phyloP scores from a whole-genome alignment of 108 stramenopile species.

The Fragilariopsis cylindrus region DNA sequence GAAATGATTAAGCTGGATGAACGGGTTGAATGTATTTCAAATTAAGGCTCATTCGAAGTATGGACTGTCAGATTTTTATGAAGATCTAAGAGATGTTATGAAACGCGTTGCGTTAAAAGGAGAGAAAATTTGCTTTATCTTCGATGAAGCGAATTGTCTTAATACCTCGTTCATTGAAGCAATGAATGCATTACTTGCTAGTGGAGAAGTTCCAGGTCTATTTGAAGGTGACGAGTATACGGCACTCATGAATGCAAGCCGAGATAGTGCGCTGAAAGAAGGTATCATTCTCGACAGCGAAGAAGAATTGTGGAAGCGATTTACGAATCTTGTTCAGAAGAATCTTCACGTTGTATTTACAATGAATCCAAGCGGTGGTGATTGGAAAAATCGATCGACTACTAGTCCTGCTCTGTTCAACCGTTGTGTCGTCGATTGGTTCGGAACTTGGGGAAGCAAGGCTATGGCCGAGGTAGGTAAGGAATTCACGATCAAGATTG shows the following conservation, averaged over 20 bases:
- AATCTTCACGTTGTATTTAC: slow-evolving; percentile 99
- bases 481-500: slow-evolving; percentile 74
- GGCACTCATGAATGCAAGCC: slow-evolving; percentile 88
- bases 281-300: slow-evolving; percentile 91
- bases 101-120: slow-evolving; percentile 93
- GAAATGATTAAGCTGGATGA: slow-evolving; percentile 87
- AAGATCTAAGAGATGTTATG: slow-evolving; percentile 94
- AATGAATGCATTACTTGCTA: slow-evolving; percentile 98
- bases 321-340: slow-evolving; percentile 90
- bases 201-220: slow-evolving; percentile 99
- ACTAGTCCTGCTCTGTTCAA: slow-evolving; percentile 99
- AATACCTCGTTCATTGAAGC: slow-evolving; percentile 96
- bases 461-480: slow-evolving; percentile 92
- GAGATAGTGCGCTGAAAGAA: slow-evolving; percentile 85
- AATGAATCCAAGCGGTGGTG: slow-evolving; percentile 95
- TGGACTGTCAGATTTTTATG: slow-evolving; percentile 94
- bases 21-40: slow-evolving; percentile 95
- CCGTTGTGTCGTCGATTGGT: slow-evolving; percentile 99
- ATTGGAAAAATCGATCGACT: slow-evolving; percentile 93
- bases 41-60: slow-evolving; percentile 91
- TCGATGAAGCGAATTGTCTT: slow-evolving; percentile 95
- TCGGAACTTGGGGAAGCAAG: slow-evolving; percentile 94
- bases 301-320: slow-evolving; percentile 92
- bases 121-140: slow-evolving; percentile 97
- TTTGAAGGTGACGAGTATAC: slow-evolving; percentile 97